Evolutionary conservation across 345 rosid genomes (phyloP).

Genomic region (Heritiera littoralis): DNA sequence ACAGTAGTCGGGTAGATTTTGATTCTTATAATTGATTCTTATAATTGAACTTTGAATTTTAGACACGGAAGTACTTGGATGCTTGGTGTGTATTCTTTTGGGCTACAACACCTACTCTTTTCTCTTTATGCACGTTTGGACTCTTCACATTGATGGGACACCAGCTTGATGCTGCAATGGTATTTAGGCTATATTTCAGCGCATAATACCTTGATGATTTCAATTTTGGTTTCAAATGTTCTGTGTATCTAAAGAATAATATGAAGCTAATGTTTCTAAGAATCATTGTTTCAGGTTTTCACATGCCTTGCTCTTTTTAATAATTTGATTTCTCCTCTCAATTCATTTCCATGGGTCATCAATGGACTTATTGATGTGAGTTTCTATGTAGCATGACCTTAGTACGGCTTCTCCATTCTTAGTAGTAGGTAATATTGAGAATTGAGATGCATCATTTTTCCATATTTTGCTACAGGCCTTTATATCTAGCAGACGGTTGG

Average conservation of each 20-base stretch:
- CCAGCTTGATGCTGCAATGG: conserved; percentile 95
- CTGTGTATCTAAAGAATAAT: background rate
- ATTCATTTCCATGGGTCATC: conserved; percentile 97
- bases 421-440: conserved; percentile 1
- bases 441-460: conserved; percentile 19
- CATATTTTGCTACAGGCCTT: conserved; percentile 54
- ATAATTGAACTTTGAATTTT: conserved; percentile 27
- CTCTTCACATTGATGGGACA: conserved; percentile 84
- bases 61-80: conserved; percentile 93
- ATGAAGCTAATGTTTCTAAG: conserved; percentile 20
- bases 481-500: conserved; percentile 78
- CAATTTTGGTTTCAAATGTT: conserved; percentile 10
- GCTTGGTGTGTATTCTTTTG: conserved; percentile 99
- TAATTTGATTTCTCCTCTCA: conserved; percentile 84
- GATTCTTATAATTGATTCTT: too few relatives aligned
- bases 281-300: conserved; percentile 63
- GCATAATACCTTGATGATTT: conserved; percentile 17
- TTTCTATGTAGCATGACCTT: conserved; percentile 22
- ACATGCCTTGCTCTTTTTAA: conserved; percentile 92
- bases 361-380: conserved; percentile 95
- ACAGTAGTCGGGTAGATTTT: background rate
- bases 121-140: conserved; percentile 84
- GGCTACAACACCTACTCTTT: conserved; percentile 96
- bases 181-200: conserved; percentile 28
- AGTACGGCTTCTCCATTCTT: conserved; percentile 11